These are phyloP conservation scores for Cicer bijugum DNA, from an alignment of 306 rosid species.

Conservation along the genomic window DNA sequence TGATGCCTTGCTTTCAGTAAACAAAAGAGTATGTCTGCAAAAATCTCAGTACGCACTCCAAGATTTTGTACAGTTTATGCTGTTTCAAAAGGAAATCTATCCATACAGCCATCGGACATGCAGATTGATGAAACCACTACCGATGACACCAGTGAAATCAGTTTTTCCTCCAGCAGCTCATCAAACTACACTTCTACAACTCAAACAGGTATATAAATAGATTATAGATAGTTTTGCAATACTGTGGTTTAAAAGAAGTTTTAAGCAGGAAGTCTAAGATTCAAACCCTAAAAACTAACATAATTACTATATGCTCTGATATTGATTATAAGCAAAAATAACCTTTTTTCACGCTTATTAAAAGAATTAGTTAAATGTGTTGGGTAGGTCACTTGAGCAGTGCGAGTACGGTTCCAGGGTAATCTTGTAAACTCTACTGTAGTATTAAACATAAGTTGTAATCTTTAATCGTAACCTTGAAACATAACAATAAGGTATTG, in stretches of 20 bases:
- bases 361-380: no score
- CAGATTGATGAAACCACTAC: conserved; percentile 52
- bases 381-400: no score
- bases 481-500: no score
- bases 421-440: no score
- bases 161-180: conserved; percentile 62
- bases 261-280: no score
- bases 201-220: conserved; percentile 62
- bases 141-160: conserved; percentile 65
- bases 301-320: no score
- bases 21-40: conserved; percentile 64
- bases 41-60: conserved; percentile 72
- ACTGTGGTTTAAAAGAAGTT: background rate
- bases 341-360: no score
- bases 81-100: conserved; percentile 77
- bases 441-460: no score
- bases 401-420: no score
- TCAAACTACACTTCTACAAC: conserved; percentile 59
- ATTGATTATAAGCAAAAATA: no score
- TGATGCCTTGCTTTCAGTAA: conserved; percentile 59
- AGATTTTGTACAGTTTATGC: conserved; percentile 81
- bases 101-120: conserved; percentile 63
- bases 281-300: no score
- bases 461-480: no score
- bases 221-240: conserved; percentile 35